phyloP scores from a whole-genome alignment of 495 filamentous ascomycete species.

The Lentithecium fluviatile region DNA sequence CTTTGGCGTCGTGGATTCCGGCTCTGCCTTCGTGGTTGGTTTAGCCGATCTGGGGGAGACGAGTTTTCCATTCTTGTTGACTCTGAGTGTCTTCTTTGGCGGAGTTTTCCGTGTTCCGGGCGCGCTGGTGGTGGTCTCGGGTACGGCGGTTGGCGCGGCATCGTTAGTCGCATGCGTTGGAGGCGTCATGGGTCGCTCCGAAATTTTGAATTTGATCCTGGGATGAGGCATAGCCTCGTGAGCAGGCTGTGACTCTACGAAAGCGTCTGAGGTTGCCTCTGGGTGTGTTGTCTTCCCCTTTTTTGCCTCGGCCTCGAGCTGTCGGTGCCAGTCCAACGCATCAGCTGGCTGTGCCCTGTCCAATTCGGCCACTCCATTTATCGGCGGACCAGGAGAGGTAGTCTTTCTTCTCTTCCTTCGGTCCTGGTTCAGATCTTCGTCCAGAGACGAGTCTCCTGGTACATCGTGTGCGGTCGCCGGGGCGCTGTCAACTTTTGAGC shows the following conservation, averaged over 20 bases:
- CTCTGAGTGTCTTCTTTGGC: slow-evolving; percentile 47
- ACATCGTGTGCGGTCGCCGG: background rate
- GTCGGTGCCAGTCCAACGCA: slow-evolving; percentile 27
- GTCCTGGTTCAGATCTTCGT: slow-evolving; percentile 23
- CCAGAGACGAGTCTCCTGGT: slow-evolving; percentile 6
- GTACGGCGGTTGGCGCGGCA: background rate
- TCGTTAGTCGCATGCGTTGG: background rate
- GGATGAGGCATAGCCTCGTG: no score
- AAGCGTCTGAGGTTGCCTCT: background rate
- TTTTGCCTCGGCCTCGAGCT: slow-evolving; percentile 27
- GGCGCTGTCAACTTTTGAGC: background rate
- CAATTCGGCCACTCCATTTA: background rate
- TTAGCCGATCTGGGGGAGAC: slow-evolving; percentile 46
- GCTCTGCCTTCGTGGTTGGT: slow-evolving; percentile 30
- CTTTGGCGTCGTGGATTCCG: slow-evolving; percentile 27
- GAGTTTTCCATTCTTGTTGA: slow-evolving; percentile 60
- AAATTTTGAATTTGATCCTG: background rate
- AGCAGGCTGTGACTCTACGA: no score
- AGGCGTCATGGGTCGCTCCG: background rate
- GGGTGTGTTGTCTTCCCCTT: background rate
- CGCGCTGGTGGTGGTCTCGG: background rate
- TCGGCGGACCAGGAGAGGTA: background rate
- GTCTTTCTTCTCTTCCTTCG: slow-evolving; percentile 38
- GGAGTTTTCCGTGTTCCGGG: slow-evolving; percentile 5
- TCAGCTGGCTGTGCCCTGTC: background rate